These are phyloP conservation scores for Kregervanrija pseudodelftensis DNA, from an alignment of 805 yeast species.

Conservation along the genomic window DNA sequence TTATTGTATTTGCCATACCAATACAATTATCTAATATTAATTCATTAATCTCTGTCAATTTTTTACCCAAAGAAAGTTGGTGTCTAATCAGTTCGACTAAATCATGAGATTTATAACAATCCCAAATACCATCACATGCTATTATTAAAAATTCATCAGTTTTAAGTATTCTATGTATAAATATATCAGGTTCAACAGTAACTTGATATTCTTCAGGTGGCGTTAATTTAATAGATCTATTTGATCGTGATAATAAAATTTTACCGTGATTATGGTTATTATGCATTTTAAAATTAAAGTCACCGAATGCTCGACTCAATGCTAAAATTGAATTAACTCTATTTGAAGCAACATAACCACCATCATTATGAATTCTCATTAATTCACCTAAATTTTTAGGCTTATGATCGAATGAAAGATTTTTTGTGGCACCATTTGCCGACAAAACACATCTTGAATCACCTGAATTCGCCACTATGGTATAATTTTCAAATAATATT, in stretches of 20 bases:
- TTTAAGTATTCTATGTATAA: conserved; percentile 40
- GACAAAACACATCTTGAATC: conserved; percentile 65
- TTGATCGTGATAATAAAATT: conserved; percentile 14
- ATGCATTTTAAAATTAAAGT: conserved; percentile 46
- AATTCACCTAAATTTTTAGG: conserved; percentile 53
- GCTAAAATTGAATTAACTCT: conserved; percentile 56
- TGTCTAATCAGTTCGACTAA: conserved; percentile 48
- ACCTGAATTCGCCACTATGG: conserved; percentile 64
- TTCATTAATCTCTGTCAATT: conserved; percentile 51
- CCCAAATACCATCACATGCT: conserved; percentile 87
- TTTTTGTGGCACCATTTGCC: conserved; percentile 46
- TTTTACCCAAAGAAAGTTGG: conserved; percentile 49
- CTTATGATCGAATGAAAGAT: conserved; percentile 59
- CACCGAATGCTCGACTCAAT: conserved; percentile 57
- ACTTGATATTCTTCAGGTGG: conserved; percentile 72
- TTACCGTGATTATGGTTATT: conserved; percentile 19
- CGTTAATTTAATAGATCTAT: conserved; percentile 23
- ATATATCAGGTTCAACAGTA: conserved; percentile 71
- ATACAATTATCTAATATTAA: conserved; percentile 58
- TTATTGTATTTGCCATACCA: conserved; percentile 61
- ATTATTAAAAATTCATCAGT: conserved; percentile 63
- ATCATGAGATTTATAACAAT: conserved; percentile 52
- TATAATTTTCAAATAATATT: conserved; percentile 34
- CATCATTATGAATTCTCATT: conserved; percentile 50
- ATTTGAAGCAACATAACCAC: conserved; percentile 54